These are phyloP conservation scores for Aspergillus sp. DNA, from an alignment of 2,329 filamentous ascomycete genomes.

Conservation along the genomic window DNA sequence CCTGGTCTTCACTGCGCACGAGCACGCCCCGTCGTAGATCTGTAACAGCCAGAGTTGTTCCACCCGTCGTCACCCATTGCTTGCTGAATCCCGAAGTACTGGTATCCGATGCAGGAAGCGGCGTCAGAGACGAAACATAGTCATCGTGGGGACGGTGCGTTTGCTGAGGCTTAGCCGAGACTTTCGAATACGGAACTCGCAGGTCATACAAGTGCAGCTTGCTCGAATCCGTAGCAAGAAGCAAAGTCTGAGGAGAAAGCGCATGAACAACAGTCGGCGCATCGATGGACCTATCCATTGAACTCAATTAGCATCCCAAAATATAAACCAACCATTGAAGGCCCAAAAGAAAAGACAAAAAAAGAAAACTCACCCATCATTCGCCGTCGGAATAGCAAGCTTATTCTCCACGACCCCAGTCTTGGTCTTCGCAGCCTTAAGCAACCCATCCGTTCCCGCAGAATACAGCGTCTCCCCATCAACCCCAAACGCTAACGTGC, in stretches of 20 bases:
- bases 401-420: conserved; percentile 75
- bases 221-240: conserved; percentile 87
- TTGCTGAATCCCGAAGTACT: conserved; percentile 88
- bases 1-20: conserved; percentile 88
- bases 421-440: conserved; percentile 60
- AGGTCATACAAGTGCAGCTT: conserved; percentile 86
- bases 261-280: conserved; percentile 78
- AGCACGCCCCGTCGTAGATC: conserved; percentile 85
- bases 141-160: conserved; percentile 87
- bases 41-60: conserved; percentile 84
- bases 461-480: conserved; percentile 70
- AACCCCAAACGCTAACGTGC: conserved; percentile 72
- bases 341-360: neutral
- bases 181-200: conserved; percentile 56
- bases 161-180: conserved; percentile 67
- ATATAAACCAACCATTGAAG: neutral
- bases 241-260: conserved; percentile 81
- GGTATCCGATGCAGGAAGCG: conserved; percentile 74
- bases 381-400: conserved; percentile 65
- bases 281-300: conserved; percentile 53
- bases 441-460: conserved; percentile 62
- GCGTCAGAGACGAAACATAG: conserved; percentile 84
- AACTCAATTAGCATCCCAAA: neutral
- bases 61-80: conserved; percentile 92
- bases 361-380: conserved; percentile 39